phyloP scores from a whole-genome alignment of 1,284 basidiomycete genomes.

The Cystobasidium slooffiae region DNA sequence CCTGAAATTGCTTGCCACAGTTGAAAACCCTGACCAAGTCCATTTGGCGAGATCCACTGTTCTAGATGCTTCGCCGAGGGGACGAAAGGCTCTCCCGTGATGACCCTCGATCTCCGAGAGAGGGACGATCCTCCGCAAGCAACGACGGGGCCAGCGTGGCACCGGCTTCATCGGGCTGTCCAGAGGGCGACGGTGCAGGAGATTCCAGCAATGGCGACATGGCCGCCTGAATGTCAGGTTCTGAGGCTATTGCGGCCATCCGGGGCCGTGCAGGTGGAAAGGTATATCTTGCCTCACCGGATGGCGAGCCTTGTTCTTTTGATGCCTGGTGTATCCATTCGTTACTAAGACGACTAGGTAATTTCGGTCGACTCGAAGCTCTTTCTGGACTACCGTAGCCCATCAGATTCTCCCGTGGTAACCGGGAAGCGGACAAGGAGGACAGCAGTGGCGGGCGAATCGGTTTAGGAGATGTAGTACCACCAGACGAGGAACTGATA shows the following conservation, averaged over 20 bases:
- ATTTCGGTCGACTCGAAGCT: constrained; percentile 4
- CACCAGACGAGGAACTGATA: background rate
- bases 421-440: constrained; percentile 14
- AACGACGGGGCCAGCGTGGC: background rate
- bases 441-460: constrained; percentile 18
- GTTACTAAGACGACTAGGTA: constrained; percentile 26
- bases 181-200: background rate
- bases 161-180: background rate
- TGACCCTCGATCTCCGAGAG: background rate
- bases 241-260: constrained; percentile 1
- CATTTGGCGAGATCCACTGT: background rate
- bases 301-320: background rate
- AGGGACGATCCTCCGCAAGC: background rate
- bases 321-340: constrained; percentile 15
- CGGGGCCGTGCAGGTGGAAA: constrained; percentile 1
- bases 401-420: constrained; percentile 20
- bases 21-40: no score
- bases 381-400: constrained; percentile 6
- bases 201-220: constrained; percentile 7
- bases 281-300: background rate
- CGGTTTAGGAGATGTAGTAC: background rate
- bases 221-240: background rate
- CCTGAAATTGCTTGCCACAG: no score
- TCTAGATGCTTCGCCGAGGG: background rate
- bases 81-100: background rate